These are phyloP conservation scores for Trichoderma sp. DNA, from an alignment of 2,329 filamentous ascomycete genomes.

Conservation along the genomic window DNA sequence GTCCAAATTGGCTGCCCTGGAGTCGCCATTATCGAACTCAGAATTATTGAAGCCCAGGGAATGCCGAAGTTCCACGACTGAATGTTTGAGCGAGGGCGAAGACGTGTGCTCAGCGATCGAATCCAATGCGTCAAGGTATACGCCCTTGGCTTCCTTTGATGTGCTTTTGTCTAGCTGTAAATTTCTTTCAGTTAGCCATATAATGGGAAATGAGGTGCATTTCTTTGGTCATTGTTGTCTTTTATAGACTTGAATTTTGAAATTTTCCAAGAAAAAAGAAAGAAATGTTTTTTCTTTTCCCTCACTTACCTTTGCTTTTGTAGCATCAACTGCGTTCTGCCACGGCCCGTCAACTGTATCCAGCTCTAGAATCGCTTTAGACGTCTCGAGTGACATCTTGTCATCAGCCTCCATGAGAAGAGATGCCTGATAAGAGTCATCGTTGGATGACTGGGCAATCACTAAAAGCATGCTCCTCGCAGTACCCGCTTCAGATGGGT, in stretches of 20 bases:
- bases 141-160: conserved; percentile 35
- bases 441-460: conserved; percentile 39
- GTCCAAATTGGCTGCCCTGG: conserved; percentile 41
- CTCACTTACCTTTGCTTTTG: conserved; percentile 36
- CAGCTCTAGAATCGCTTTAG: conserved; percentile 36
- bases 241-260: not conserved
- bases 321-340: conserved; percentile 29
- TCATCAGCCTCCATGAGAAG: conserved; percentile 40
- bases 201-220: not conserved
- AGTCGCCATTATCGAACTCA: not conserved
- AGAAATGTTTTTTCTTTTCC: not conserved
- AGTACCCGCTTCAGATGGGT: conserved; percentile 37
- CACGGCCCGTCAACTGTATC: conserved; percentile 11
- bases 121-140: conserved; percentile 41
- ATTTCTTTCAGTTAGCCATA: not conserved
- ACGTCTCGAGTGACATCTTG: conserved; percentile 42
- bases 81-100: conserved; percentile 32
- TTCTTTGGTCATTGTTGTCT: not conserved
- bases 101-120: conserved; percentile 38
- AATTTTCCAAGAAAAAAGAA: too few relatives aligned
- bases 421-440: conserved; percentile 39
- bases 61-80: conserved; percentile 32
- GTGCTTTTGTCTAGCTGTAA: conserved; percentile 34
- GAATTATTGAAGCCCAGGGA: conserved; percentile 23
- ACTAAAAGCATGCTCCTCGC: conserved; percentile 40